A percentile compares a stretch with the other conserved stretches of the same genome.
Conservation (phyloP, 805 yeast genomes). For the Kockiozyma suomiensis region DNA sequence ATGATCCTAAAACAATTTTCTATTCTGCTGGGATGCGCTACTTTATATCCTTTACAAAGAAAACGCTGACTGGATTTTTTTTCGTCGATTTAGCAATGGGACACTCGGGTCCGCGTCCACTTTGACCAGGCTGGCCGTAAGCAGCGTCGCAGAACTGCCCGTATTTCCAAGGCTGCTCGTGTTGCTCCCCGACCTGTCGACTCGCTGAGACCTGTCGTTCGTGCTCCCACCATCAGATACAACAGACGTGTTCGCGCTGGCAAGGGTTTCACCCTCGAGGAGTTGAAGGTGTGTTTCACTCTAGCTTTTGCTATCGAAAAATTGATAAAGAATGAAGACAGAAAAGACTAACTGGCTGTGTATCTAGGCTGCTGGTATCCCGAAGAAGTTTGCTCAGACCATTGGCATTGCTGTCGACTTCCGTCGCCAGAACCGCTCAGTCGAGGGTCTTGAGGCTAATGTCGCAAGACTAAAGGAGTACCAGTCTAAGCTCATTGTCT, state of each 20-base stretch:
- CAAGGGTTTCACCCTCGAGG: conserved; percentile 98
- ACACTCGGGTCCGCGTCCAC: conserved; percentile 99
- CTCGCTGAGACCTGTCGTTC: conserved; percentile 93
- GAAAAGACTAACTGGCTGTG: not conserved
- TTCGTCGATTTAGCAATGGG: conserved; percentile 74
- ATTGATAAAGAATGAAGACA: too few relatives aligned
- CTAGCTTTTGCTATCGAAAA: too few relatives aligned
- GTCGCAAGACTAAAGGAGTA: conserved; percentile 96
- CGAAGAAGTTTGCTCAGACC: conserved; percentile 95
- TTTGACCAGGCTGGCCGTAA: conserved; percentile 99
- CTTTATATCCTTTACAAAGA: not conserved
- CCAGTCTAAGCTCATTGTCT: conserved; percentile 92
- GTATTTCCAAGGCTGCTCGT: conserved; percentile 91
- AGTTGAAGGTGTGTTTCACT: conserved; percentile 67
- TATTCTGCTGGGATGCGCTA: not conserved
- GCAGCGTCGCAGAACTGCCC: conserved; percentile 92
- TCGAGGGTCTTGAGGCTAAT: conserved; percentile 91
- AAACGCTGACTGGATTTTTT: not conserved
- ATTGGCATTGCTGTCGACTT: conserved; percentile 98
- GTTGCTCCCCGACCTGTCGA: conserved; percentile 98
- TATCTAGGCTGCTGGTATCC: conserved; percentile 79
- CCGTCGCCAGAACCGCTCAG: conserved; percentile 98
- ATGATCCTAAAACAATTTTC: not conserved
- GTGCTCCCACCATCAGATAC: conserved; percentile 98
- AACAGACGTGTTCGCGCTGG: conserved; percentile 99